Base-by-base conservation (phyloP, 306 rosid genomes). In the Cotoneaster glaucophyllus region DNA sequence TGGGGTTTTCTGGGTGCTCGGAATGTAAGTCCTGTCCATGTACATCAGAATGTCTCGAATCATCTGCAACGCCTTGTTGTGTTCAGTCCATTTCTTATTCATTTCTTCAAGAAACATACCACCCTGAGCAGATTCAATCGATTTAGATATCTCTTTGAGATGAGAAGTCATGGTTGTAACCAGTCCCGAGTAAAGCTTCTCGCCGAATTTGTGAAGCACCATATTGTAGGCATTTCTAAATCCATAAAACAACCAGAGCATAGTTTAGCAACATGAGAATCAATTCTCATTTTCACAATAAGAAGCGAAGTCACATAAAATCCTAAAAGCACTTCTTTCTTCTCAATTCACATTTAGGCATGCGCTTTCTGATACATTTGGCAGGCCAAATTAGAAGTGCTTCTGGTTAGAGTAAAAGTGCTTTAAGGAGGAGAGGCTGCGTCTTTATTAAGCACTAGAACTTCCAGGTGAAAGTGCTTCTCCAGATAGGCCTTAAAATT, bases 191-290 rank as follows among this genome's bases (percentile, higher is more conserved):
- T 94, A 91, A 18, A 91, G 89, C 88, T 87, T 94, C 80, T 94
- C 98, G 32, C 98, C 98, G 70, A 86, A 91, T 74, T 94, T 94
- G 90, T 94, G 98, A 73, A 94, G 94, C 85, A 94, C 97, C 98
- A 94, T 94, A 76, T 91, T 94, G 88, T 94, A 92, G 3, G 98
- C 97, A 74, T 92, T 94, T 84, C 98, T 94, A 75, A 34, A 86
- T 84, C 77, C 81, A 88, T 15, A 67, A 81, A 79, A 75, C 45
- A 57, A 54, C 70, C 24, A 25, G n/a, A 58, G 8, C 11, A 48
- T 85, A 50, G 8, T 50, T 17, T 31, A 84, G 75, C 79, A 79
- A 74, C 76, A 4, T 11, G 7, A 52, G 1, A 31, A 71, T n/a
- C 64, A 26, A 6, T 3, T 25, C 32, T 29, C 63, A 19, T 7